phyloP scores from a whole-genome alignment of 1,284 basidiomycete species.

The Cerioporus squamosus region DNA sequence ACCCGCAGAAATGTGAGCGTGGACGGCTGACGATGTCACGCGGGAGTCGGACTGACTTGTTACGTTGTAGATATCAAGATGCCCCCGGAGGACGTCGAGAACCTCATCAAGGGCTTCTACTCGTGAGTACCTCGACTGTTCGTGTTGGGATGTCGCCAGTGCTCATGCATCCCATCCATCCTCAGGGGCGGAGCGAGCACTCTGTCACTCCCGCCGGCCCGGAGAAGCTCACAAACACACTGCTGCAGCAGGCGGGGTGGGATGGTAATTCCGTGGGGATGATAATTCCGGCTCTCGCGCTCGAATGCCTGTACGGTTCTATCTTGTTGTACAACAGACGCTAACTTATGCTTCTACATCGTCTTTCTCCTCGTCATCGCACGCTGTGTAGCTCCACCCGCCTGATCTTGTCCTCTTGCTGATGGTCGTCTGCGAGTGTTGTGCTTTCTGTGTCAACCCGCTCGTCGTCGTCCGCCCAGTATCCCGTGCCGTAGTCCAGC shows the following conservation, averaged over 20 bases:
- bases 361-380: neutral
- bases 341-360: constrained; percentile 1
- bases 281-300: neutral
- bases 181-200: constrained; percentile 7
- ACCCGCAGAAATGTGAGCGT: constrained; percentile 78
- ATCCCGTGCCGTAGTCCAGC: constrained; percentile 54
- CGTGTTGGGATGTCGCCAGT: neutral
- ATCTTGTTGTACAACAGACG: constrained; percentile 9
- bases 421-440: neutral
- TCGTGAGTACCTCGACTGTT: constrained; percentile 17
- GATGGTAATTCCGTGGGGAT: too few relatives aligned
- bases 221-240: constrained; percentile 32
- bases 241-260: constrained; percentile 37
- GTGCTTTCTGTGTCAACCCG: neutral
- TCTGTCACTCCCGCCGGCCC: constrained; percentile 18
- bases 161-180: neutral
- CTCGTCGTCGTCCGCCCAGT: constrained; percentile 25
- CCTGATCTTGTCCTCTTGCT: too few relatives aligned
- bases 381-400: too few relatives aligned
- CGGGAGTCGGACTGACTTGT: neutral
- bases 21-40: too few relatives aligned
- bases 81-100: constrained; percentile 74
- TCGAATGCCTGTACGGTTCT: neutral
- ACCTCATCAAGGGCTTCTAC: constrained; percentile 67
- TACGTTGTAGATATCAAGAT: constrained; percentile 71